Percentiles rank a stretch among this genome's conserved stretches.
Conservation (phyloP, 352 stramenopile genomes). For the Globisporangium iwayamae region DNA sequence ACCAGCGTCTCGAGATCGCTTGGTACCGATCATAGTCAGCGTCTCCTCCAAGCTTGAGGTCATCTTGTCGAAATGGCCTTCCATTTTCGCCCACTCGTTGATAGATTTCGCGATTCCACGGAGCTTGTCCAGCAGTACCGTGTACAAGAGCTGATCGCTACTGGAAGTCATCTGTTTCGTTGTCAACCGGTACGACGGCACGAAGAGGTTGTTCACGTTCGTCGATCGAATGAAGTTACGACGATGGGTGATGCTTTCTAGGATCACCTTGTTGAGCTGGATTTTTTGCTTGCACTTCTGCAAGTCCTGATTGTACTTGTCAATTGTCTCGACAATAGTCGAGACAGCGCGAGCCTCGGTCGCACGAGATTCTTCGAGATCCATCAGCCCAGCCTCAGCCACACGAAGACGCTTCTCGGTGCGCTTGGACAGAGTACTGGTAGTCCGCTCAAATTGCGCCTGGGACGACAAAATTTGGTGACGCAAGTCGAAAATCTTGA, state of each 20-base stretch:
- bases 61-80: constrained; percentile 64
- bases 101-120: constrained; percentile 47
- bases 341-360: constrained; percentile 39
- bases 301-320: constrained; percentile 54
- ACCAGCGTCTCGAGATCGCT: constrained; percentile 26
- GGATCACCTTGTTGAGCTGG: constrained; percentile 46
- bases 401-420: constrained; percentile 52
- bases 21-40: constrained; percentile 45
- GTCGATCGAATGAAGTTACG: constrained; percentile 60
- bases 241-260: constrained; percentile 62
- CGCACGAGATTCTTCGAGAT: constrained; percentile 45
- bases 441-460: constrained; percentile 63
- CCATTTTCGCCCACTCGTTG: constrained; percentile 78
- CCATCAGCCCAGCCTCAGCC: constrained; percentile 58
- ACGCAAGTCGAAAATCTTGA: constrained; percentile 70
- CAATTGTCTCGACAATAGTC: constrained; percentile 49
- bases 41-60: constrained; percentile 46
- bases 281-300: constrained; percentile 50
- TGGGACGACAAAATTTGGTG: constrained; percentile 72
- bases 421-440: constrained; percentile 37
- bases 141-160: constrained; percentile 71
- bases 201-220: constrained; percentile 62
- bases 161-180: constrained; percentile 68
- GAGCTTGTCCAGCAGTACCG: constrained; percentile 69
- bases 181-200: constrained; percentile 61